Conservation (phyloP, 2,329 filamentous ascomycete genomes). For the Aureobasidium musti region DNA sequence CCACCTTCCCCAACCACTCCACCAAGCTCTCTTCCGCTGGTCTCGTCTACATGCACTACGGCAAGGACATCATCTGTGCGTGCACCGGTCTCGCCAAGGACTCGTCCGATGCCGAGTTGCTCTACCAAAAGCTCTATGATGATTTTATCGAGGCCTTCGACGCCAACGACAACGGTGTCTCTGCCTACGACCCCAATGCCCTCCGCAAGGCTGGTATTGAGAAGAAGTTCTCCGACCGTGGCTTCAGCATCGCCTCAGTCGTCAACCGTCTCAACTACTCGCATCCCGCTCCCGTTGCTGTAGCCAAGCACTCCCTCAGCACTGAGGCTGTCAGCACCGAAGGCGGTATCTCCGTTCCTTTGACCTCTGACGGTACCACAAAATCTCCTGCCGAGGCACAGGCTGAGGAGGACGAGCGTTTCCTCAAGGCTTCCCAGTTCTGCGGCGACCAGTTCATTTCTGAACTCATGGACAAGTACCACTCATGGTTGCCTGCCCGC, state of each 20-base stretch:
- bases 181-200: conserved; percentile 71
- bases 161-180: conserved; percentile 95
- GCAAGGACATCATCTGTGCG: conserved; percentile 75
- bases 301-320: conserved; percentile 31
- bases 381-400: conserved; percentile 54
- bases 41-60: conserved; percentile 94
- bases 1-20: conserved; percentile 76
- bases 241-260: conserved; percentile 80
- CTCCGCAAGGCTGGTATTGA: conserved; percentile 70
- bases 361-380: conserved; percentile 26
- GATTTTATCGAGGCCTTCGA: conserved; percentile 95
- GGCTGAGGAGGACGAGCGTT: conserved; percentile 76
- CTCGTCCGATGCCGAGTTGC: conserved; percentile 66
- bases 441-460: conserved; percentile 87
- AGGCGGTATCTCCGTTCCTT: conserved; percentile 27
- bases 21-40: conserved; percentile 95
- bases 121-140: conserved; percentile 88
- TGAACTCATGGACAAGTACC: conserved; percentile 73
- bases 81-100: conserved; percentile 63
- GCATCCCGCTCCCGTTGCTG: conserved; percentile 44
- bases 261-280: conserved; percentile 81
- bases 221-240: conserved; percentile 80
- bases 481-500: conserved; percentile 85
- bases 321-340: conserved; percentile 26
- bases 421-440: conserved; percentile 72